Conservation (phyloP, 1,139 yeast species). For the Scheffersomyces cryptocercus region DNA sequence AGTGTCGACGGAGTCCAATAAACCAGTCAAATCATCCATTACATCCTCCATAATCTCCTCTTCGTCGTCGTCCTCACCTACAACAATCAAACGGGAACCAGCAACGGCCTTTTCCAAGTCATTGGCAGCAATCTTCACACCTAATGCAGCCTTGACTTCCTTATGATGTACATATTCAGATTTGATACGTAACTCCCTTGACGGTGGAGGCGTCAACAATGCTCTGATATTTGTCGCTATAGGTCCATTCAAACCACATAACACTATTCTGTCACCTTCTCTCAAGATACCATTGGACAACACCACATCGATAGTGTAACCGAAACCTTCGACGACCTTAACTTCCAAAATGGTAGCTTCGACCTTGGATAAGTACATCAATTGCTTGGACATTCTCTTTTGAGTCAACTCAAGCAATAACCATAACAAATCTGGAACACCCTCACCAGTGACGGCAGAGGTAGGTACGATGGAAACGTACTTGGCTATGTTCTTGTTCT, state of each 20-base stretch:
- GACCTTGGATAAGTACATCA: conserved; percentile 90
- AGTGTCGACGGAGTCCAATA: conserved; percentile 90
- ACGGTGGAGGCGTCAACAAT: conserved; percentile 93
- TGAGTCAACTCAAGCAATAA: conserved; percentile 92
- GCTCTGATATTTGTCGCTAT: conserved; percentile 98
- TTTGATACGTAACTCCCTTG: conserved; percentile 93
- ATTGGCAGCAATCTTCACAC: conserved; percentile 97
- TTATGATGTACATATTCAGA: conserved; percentile 94
- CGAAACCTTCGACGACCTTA: conserved; percentile 97
- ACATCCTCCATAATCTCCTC: conserved; percentile 97
- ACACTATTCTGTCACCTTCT: conserved; percentile 93
- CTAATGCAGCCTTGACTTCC: conserved; percentile 97
- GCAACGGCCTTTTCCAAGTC: conserved; percentile 99
- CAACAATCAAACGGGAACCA: conserved; percentile 93
- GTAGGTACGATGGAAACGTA: conserved; percentile 97
- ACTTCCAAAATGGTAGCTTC: conserved; percentile 98
- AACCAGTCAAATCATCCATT: conserved; percentile 96
- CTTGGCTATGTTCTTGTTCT: conserved; percentile 89
- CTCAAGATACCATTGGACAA: conserved; percentile 90
- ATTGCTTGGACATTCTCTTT: conserved; percentile 97
- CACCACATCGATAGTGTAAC: conserved; percentile 97
- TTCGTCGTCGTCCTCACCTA: conserved; percentile 96
- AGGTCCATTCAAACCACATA: conserved; percentile 98
- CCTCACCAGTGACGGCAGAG: conserved; percentile 98
- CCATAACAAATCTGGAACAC: conserved; percentile 98